Evolutionary conservation across 768 basidiomycete genomes (phyloP).

Genomic region (Xerocomus brunneocitrinus): DNA sequence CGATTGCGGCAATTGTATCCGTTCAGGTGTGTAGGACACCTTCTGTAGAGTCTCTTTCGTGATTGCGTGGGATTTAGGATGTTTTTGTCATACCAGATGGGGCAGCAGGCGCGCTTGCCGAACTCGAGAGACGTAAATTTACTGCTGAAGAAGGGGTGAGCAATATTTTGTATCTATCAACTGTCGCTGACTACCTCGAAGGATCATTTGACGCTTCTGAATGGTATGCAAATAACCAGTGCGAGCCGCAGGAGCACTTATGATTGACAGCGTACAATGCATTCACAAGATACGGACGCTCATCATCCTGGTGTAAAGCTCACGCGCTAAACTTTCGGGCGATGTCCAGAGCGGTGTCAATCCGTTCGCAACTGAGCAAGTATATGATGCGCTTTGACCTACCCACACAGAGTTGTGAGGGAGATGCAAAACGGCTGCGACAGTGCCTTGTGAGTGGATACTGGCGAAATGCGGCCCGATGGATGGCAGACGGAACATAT

Average conservation of each 20-base stretch:
- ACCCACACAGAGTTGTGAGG: constrained; percentile 81
- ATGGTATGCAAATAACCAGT: constrained; percentile 48
- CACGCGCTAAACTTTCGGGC: constrained; percentile 93
- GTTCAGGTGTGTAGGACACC: constrained; percentile 59
- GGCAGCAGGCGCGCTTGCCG: constrained; percentile 77
- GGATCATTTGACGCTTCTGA: constrained; percentile 94
- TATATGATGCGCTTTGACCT: constrained; percentile 90
- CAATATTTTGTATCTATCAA: constrained; percentile 4
- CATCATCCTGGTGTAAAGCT: constrained; percentile 88
- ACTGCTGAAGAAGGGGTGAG: constrained; percentile 95
- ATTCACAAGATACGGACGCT: constrained; percentile 76
- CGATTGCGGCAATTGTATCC: constrained; percentile 93
- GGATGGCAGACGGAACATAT: constrained; percentile 92
- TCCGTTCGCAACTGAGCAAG: constrained; percentile 91
- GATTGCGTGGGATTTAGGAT: constrained; percentile 48
- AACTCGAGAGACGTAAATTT: constrained; percentile 92
- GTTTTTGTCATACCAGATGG: constrained; percentile 88
- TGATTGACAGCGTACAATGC: constrained; percentile 79
- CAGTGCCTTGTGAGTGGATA: constrained; percentile 90
- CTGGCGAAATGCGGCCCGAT: constrained; percentile 89
- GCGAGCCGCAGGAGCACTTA: constrained; percentile 1
- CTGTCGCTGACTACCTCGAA: constrained; percentile 27
- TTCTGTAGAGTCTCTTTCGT: background rate
- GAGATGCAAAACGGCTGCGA: constrained; percentile 78
- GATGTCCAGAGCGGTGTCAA: constrained; percentile 89